phyloP scores from a whole-genome alignment of 805 yeast species.

The Brettanomyces anomalus region DNA sequence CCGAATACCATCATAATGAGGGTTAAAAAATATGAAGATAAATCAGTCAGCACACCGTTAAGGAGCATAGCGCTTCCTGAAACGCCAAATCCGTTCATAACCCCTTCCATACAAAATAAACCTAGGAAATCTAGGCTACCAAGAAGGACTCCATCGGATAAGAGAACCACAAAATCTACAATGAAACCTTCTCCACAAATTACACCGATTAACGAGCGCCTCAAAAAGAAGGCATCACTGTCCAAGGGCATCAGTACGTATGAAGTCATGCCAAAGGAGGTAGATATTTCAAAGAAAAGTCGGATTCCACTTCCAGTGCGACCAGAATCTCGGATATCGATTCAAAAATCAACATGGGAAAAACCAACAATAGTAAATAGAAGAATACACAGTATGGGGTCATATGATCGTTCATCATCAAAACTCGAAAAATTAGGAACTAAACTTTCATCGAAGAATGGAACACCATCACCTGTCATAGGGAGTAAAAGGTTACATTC shows the following conservation, averaged over 20 bases:
- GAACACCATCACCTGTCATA: conserved; percentile 8
- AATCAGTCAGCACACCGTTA: conserved; percentile 8
- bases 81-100: conserved; percentile 23
- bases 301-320: conserved; percentile 20
- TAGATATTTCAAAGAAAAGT: background rate
- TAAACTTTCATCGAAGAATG: conserved; percentile 6
- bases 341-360: conserved; percentile 11
- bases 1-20: background rate
- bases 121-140: conserved; percentile 7
- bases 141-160: conserved; percentile 8
- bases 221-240: background rate
- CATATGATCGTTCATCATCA: conserved; percentile 6
- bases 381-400: background rate
- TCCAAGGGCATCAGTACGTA: conserved; percentile 1
- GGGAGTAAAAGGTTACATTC: background rate
- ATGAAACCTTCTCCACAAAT: conserved; percentile 4
- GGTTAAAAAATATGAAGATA: background rate
- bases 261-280: no score
- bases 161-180: background rate
- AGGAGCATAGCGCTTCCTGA: conserved; percentile 4
- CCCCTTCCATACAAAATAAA: conserved; percentile 18
- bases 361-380: background rate
- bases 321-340: conserved; percentile 16
- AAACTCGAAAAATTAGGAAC: conserved; percentile 7
- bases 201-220: conserved; percentile 4